Conservation (phyloP, 2,329 filamentous ascomycete genomes). For the Colletotrichum destructivum region DNA sequence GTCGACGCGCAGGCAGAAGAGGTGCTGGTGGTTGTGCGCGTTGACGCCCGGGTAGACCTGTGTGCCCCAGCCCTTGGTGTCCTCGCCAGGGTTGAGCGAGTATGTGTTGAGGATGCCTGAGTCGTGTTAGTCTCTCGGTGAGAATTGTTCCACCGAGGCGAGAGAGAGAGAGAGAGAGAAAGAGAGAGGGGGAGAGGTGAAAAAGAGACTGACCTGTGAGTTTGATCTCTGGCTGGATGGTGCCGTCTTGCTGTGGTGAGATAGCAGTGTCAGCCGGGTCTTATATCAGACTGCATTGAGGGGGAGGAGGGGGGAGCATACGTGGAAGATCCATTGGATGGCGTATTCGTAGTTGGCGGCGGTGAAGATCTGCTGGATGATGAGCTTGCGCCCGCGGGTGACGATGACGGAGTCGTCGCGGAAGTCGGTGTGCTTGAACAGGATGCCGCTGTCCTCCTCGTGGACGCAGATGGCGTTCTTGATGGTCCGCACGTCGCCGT, state of each 20-base stretch:
- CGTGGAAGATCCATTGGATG: slow-evolving; percentile 84
- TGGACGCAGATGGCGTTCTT: slow-evolving; percentile 97
- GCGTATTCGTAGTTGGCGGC: slow-evolving; percentile 96
- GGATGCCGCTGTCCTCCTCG: slow-evolving; percentile 91
- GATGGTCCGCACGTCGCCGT: slow-evolving; percentile 83
- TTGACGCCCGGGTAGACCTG: slow-evolving; percentile 93
- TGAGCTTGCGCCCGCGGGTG: slow-evolving; percentile 86
- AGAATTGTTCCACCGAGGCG: too few relatives aligned
- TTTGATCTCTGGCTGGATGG: slow-evolving; percentile 91
- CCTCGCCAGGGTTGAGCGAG: slow-evolving; percentile 83
- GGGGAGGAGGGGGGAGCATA: slow-evolving; percentile 40
- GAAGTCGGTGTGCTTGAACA: slow-evolving; percentile 97
- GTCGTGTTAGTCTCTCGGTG: too few relatives aligned
- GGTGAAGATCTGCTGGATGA: slow-evolving; percentile 94
- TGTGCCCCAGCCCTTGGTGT: slow-evolving; percentile 89
- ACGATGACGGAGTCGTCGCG: slow-evolving; percentile 89
- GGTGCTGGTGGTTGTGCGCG: slow-evolving; percentile 95
- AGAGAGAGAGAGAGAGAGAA: too few relatives aligned
- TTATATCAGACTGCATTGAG: not conserved
- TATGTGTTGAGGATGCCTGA: slow-evolving; percentile 92
- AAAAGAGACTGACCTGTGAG: slow-evolving; percentile 67
- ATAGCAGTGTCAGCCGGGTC: slow-evolving; percentile 40
- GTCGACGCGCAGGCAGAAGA: slow-evolving; percentile 92
- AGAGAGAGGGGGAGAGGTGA: too few relatives aligned
- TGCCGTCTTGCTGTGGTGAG: slow-evolving; percentile 79